Percentiles rank a stretch among this genome's conserved stretches.
These are phyloP conservation scores for Neoboletus magnificus DNA, from an alignment of 768 basidiomycete genomes.

Conservation along the genomic window DNA sequence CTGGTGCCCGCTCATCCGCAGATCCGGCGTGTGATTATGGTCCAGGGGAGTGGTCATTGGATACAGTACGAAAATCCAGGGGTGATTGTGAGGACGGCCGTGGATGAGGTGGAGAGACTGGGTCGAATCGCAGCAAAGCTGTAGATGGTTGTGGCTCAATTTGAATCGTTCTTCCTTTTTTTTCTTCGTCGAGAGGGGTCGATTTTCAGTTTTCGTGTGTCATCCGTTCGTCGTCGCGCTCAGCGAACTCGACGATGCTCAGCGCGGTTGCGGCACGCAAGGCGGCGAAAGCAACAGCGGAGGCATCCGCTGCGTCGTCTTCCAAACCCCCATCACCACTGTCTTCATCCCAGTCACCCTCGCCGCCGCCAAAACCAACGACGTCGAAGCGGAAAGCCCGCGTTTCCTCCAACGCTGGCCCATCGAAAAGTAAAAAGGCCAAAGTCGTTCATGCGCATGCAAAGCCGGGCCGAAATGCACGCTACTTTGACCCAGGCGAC, in stretches of 20 bases:
- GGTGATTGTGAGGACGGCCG: conserved; percentile 1
- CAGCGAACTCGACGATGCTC: conserved; percentile 42
- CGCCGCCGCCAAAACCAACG: conserved; percentile 11
- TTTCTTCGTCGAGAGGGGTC: neutral
- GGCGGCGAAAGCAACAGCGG: conserved; percentile 43
- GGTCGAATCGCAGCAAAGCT: neutral
- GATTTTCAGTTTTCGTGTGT: conserved; percentile 4
- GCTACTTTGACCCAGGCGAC: conserved; percentile 37
- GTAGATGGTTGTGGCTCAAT: neutral
- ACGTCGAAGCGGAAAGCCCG: conserved; percentile 47
- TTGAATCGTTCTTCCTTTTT: neutral
- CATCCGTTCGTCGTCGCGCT: neutral
- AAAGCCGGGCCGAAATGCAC: conserved; percentile 15
- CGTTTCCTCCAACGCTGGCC: conserved; percentile 15
- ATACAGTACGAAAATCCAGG: conserved; percentile 12
- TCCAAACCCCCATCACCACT: conserved; percentile 12
- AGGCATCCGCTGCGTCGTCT: conserved; percentile 9
- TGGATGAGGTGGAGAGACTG: conserved; percentile 7
- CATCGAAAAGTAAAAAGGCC: conserved; percentile 29
- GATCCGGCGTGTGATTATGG: neutral
- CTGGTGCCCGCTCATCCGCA: conserved; percentile 1
- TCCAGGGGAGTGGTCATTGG: conserved; percentile 14
- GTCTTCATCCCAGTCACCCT: neutral
- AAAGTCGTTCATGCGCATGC: conserved; percentile 28
- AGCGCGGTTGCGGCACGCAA: conserved; percentile 74